Conservation (phyloP, 371 early-diverging fungal species). For the Syncephalastrum contaminatum region DNA sequence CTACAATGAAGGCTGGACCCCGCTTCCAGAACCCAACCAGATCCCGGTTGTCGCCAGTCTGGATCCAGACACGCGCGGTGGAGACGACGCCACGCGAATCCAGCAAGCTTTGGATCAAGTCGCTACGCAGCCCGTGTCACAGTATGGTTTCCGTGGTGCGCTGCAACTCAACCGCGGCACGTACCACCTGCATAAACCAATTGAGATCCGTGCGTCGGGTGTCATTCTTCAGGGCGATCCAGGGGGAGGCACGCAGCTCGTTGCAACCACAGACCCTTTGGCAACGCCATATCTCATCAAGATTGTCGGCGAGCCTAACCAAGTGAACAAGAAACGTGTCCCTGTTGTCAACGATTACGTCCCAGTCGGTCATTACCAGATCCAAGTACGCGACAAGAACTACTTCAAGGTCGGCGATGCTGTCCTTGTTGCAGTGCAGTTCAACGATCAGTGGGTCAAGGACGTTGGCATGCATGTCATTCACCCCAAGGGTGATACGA, state of each 20-base stretch:
- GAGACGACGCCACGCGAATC: slow-evolving; percentile 38
- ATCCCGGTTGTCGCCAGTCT: slow-evolving; percentile 22
- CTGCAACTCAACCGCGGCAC: slow-evolving; percentile 36
- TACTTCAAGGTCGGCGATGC: slow-evolving; percentile 31
- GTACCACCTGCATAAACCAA: slow-evolving; percentile 30
- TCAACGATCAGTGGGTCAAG: slow-evolving; percentile 44
- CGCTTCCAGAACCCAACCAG: slow-evolving; percentile 16
- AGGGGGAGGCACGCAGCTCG: slow-evolving; percentile 39
- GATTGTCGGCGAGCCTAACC: slow-evolving; percentile 23
- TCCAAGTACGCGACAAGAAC: slow-evolving; percentile 14
- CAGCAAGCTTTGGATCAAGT: slow-evolving; percentile 39
- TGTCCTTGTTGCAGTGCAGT: slow-evolving; percentile 34
- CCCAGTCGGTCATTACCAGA: slow-evolving; percentile 30
- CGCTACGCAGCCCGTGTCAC: slow-evolving; percentile 17
- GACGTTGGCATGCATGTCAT: slow-evolving; percentile 52
- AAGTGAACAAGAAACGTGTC: slow-evolving; percentile 25
- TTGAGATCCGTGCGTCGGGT: slow-evolving; percentile 35
- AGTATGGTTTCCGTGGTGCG: slow-evolving; percentile 26
- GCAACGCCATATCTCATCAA: slow-evolving; percentile 13
- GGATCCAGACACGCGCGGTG: slow-evolving; percentile 18
- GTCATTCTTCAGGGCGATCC: slow-evolving; percentile 46
- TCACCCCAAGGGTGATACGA: slow-evolving; percentile 36
- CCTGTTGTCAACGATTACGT: slow-evolving; percentile 36
- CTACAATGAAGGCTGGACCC: slow-evolving; percentile 45
- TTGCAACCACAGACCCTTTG: slow-evolving; percentile 19